Conservation (phyloP, 2,329 filamentous ascomycete genomes). For the Westerdykella aurantiaca region DNA sequence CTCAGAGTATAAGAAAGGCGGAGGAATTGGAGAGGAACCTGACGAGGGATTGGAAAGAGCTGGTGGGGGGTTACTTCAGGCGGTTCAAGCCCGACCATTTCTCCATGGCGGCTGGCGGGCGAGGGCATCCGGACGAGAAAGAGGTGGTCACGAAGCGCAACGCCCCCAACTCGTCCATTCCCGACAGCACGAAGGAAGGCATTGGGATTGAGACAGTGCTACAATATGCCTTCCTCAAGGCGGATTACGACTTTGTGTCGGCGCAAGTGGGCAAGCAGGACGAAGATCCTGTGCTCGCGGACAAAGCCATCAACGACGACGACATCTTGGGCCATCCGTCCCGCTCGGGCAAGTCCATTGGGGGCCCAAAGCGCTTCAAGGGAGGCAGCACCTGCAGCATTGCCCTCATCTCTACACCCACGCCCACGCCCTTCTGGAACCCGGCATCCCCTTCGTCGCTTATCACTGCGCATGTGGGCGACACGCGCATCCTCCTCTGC, state of each 20-base stretch:
- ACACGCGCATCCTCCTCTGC: constrained; percentile 86
- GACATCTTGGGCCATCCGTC: constrained; percentile 69
- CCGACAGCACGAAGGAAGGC: constrained; percentile 31
- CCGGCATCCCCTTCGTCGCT: constrained; percentile 78
- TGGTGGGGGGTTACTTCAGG: constrained; percentile 90
- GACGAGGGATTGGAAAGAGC: constrained; percentile 70
- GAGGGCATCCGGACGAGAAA: constrained; percentile 31
- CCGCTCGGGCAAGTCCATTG: constrained; percentile 54
- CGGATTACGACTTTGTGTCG: constrained; percentile 88
- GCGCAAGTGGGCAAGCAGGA: constrained; percentile 81
- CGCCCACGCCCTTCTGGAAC: constrained; percentile 91
- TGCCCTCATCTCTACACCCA: constrained; percentile 86
- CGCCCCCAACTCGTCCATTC: constrained; percentile 16
- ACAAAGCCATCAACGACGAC: constrained; percentile 75
- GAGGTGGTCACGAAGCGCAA: constrained; percentile 23
- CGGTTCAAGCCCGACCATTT: constrained; percentile 83
- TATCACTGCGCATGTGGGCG: constrained; percentile 84
- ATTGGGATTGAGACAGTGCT: constrained; percentile 71
- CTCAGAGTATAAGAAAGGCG: constrained; percentile 53
- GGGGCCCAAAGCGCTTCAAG: constrained; percentile 73
- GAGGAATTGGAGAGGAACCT: constrained; percentile 64
- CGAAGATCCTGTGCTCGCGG: constrained; percentile 61
- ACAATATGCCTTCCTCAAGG: constrained; percentile 87
- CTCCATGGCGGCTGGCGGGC: constrained; percentile 40
- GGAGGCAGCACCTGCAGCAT: constrained; percentile 90